Evolutionary conservation across 2,329 filamentous ascomycete species (phyloP).

Genomic region (Clonostachys byssicola): DNA sequence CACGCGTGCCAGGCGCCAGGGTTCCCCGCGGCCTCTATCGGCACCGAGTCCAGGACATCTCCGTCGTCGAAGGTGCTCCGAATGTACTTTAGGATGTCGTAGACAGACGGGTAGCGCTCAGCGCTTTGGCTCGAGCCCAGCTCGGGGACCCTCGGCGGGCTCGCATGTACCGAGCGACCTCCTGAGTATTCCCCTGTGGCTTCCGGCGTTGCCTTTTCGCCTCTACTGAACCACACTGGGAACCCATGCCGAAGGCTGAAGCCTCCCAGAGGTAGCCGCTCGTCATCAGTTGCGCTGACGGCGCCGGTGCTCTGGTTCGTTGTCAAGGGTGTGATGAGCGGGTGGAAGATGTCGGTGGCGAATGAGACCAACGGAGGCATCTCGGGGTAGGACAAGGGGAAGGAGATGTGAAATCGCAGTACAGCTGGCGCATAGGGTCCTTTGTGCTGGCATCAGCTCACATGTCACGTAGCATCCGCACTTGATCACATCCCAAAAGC

Average conservation of each 20-base stretch:
- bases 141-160: not conserved
- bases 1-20: constrained; percentile 93
- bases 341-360: constrained; percentile 90
- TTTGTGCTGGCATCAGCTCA: constrained; percentile 24
- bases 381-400: constrained; percentile 74
- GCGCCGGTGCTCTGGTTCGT: constrained; percentile 79
- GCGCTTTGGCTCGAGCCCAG: not conserved
- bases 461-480: too few species aligned
- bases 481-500: not conserved
- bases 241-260: constrained; percentile 92
- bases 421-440: constrained; percentile 87
- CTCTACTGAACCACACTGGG: constrained; percentile 78
- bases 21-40: constrained; percentile 80
- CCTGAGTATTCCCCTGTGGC: not conserved
- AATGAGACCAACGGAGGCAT: constrained; percentile 84
- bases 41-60: constrained; percentile 70
- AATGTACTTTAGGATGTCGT: constrained; percentile 75
- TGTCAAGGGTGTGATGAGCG: constrained; percentile 86
- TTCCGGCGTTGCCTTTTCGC: constrained; percentile 22
- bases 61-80: constrained; percentile 78
- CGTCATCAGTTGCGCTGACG: constrained; percentile 78
- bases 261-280: constrained; percentile 79
- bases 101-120: constrained; percentile 43
- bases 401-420: constrained; percentile 85
- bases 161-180: not conserved